A percentile compares a stretch with the other conserved stretches of the same genome.
Evolutionary conservation across 306 rosid genomes (phyloP).

Genomic region (Ammopiptanthus mongolicus): DNA sequence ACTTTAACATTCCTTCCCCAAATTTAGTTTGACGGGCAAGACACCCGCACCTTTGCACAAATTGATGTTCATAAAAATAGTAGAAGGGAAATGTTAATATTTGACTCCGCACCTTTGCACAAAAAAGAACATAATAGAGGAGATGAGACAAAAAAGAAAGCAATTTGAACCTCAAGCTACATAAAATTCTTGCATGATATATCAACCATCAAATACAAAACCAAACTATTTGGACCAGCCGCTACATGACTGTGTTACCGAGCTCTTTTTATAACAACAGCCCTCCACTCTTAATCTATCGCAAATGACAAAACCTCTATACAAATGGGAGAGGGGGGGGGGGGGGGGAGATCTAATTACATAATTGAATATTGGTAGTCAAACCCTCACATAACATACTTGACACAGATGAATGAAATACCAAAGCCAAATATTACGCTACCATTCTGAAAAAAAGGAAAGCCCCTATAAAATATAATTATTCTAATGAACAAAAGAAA

Average conservation of each 20-base stretch:
- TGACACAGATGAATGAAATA: constrained; percentile 51
- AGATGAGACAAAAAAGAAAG: too few species aligned
- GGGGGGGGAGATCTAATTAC: not conserved
- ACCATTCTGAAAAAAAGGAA: not conserved
- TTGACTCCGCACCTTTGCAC: too few species aligned
- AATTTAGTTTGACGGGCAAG: too few species aligned
- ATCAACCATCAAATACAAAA: constrained; percentile 2
- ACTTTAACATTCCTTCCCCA: too few species aligned
- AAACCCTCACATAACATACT: constrained; percentile 3
- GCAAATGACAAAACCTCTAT: constrained; percentile 6
- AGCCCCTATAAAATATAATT: constrained; percentile 8
- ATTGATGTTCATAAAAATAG: too few species aligned
- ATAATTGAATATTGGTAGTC: not conserved
- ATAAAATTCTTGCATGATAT: not conserved
- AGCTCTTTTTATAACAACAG: not conserved
- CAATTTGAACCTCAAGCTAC: not conserved
- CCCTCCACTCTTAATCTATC: not conserved
- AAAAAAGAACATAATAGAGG: too few species aligned
- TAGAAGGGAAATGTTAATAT: too few species aligned
- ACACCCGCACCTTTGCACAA: too few species aligned
- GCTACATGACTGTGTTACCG: not conserved
- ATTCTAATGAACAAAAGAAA: constrained; percentile 12
- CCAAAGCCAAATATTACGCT: constrained; percentile 21
- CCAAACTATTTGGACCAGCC: not conserved
- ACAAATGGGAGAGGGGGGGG: not conserved